Evolutionary conservation across 164 flowering plant species (phyloP), one percentile per base, ranked within the genome.

Genomic region (Hamamelis virginiana): DNA sequence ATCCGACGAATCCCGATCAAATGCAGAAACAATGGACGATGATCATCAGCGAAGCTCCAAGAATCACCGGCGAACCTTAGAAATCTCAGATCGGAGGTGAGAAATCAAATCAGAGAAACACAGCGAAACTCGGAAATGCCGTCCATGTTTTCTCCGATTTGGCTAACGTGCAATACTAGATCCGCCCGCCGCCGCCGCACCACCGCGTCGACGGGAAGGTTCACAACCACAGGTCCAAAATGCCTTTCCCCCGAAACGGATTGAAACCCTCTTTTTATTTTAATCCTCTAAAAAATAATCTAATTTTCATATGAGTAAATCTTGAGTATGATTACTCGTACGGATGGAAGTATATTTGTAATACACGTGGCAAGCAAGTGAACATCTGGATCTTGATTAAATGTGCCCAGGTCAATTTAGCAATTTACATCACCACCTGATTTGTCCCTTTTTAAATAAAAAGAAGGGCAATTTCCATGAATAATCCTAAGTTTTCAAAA

Each of bases 81-180:
- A 33, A 19, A 21, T 59, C 11, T 33, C 47, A 61, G 64, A 61
- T 61, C 64, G 25, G 64, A 41, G 25, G 14, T 19, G 64, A 38
- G 9, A 41, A 4, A 61, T 18, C 1, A 18, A n/a, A 41, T 38
- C 41, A 6, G 41, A 33, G 41, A 33, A 33, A 33, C 41, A 33
- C 41, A 6, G 41, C 41, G 4, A 33, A 33, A 33, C 41, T 33
- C 47, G 22, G 6, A 6, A n/a, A 61, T 33, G 22, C 64, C 26
- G 13, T 23, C 60, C 60, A 55, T 19, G 44, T 33, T 33, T 28
- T 16, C 38, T 58, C 38, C 16, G 38, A 26, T 12, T 26, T 58
- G 4, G 61, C 15, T 11, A 58, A 25, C 44, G 19, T n/a, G n/a
- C 13, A 50, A 50, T n/a, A 3, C 21, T 50, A 0, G 53, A 50